phyloP scores from a whole-genome alignment of 2,329 filamentous ascomycete genomes.

The Pseudocercospora vitis region DNA sequence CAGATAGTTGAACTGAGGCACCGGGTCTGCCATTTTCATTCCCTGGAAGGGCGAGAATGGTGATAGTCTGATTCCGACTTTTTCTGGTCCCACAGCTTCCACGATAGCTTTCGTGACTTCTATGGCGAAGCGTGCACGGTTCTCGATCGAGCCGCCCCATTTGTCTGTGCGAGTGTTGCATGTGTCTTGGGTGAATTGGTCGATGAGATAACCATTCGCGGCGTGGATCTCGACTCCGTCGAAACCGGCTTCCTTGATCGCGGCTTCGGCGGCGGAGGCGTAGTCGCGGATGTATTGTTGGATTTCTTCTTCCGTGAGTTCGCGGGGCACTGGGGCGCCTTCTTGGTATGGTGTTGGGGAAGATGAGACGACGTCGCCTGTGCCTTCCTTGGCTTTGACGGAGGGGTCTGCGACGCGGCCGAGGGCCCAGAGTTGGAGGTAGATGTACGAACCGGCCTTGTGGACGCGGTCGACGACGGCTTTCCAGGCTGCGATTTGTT shows the following conservation, averaged over 20 bases:
- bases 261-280: constrained; percentile 50
- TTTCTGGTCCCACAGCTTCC: constrained; percentile 46
- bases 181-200: constrained; percentile 54
- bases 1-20: constrained; percentile 61
- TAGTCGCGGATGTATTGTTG: constrained; percentile 44
- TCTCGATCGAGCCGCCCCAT: constrained; percentile 54
- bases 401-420: constrained; percentile 47
- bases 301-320: constrained; percentile 50
- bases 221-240: constrained; percentile 55
- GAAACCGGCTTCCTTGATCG: constrained; percentile 56
- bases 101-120: constrained; percentile 54
- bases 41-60: constrained; percentile 62
- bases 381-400: constrained; percentile 23
- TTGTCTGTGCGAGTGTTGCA: constrained; percentile 52
- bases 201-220: constrained; percentile 54
- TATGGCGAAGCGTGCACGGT: constrained; percentile 57
- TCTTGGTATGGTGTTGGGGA: constrained; percentile 34
- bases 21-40: constrained; percentile 61
- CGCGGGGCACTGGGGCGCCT: constrained; percentile 18
- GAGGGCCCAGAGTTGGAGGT: constrained; percentile 48
- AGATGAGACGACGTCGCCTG: constrained; percentile 31
- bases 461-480: constrained; percentile 53
- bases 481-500: constrained; percentile 52
- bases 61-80: constrained; percentile 56
- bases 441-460: constrained; percentile 51